phyloP scores from a whole-genome alignment of 768 basidiomycete genomes.

The Pluteus cervinus region DNA sequence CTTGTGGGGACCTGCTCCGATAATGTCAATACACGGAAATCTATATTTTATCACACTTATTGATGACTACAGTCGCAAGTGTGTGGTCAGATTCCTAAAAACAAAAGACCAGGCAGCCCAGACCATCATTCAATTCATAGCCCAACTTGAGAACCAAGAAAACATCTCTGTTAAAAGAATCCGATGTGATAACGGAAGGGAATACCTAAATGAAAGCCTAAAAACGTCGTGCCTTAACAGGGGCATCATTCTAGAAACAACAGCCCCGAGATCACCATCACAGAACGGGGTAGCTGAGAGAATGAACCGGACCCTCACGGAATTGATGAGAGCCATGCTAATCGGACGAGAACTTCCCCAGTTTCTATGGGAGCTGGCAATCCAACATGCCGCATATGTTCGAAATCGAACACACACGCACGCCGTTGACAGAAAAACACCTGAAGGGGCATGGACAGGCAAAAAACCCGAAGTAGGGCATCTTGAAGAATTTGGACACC shows the following conservation, averaged over 20 bases:
- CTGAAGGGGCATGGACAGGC: neutral
- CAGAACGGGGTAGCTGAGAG: conserved; percentile 1
- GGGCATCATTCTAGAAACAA: neutral
- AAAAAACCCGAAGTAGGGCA: neutral
- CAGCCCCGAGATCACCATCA: conserved; percentile 1
- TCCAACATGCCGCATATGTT: neutral
- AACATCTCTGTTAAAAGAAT: neutral
- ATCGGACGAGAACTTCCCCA: neutral
- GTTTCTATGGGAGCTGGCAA: conserved; percentile 1
- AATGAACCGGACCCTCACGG: neutral
- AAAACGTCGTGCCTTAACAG: neutral
- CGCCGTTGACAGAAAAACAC: neutral
- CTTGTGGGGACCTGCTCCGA: conserved; percentile 1
- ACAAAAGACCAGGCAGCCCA: neutral
- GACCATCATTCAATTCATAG: neutral
- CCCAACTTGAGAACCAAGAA: neutral
- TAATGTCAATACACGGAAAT: neutral
- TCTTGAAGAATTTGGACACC: neutral
- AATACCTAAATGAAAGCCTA: neutral
- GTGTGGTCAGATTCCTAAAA: conserved; percentile 1
- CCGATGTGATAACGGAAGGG: neutral
- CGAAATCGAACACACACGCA: neutral
- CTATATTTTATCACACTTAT: conserved; percentile 2
- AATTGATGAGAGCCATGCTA: neutral
- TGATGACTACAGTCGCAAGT: neutral